Percentiles rank a stretch among this genome's conserved stretches.
Evolutionary conservation across 352 stramenopile genomes (phyloP).

Genomic region (Chrysophaeum taylorii): DNA sequence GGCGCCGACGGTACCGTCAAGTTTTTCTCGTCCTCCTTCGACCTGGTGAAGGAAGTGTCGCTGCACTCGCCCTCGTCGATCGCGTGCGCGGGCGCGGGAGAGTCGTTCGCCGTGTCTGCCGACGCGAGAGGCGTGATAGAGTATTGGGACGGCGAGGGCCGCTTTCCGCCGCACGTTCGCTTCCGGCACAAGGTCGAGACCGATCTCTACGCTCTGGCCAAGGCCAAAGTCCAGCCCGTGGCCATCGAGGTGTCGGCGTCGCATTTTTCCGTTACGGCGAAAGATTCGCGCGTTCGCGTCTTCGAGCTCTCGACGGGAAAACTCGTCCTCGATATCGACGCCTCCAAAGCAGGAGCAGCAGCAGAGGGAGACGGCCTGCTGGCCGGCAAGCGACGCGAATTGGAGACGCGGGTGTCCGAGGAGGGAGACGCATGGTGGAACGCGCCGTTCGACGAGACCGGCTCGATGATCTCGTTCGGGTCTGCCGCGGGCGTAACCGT

Average conservation of each 20-base stretch:
- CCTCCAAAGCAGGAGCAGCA: not conserved
- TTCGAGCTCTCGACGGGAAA: slow-evolving; percentile 73
- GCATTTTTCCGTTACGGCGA: slow-evolving; percentile 64
- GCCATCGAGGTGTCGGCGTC: slow-evolving; percentile 62
- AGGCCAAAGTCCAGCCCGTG: slow-evolving; percentile 68
- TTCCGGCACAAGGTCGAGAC: slow-evolving; percentile 81
- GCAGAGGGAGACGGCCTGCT: slow-evolving; percentile 33
- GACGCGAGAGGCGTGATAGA: slow-evolving; percentile 83
- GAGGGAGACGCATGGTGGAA: slow-evolving; percentile 25
- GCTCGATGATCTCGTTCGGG: slow-evolving; percentile 85
- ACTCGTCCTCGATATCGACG: slow-evolving; percentile 41
- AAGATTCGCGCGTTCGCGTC: slow-evolving; percentile 75
- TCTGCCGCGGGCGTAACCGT: slow-evolving; percentile 93
- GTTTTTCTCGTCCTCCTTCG: no score
- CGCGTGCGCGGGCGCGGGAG: no score
- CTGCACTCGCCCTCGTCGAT: no score
- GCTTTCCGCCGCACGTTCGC: slow-evolving; percentile 53
- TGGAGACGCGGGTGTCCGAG: no score
- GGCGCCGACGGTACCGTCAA: no score
- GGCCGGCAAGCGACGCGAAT: slow-evolving; percentile 35
- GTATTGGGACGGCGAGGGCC: slow-evolving; percentile 61
- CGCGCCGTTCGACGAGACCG: slow-evolving; percentile 78
- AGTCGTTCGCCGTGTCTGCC: slow-evolving; percentile 76
- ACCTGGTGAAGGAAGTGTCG: no score
- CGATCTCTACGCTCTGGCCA: slow-evolving; percentile 87